Evolutionary conservation across 2,329 filamentous ascomycete species (phyloP).

Genomic region (Zasmidium cellare): DNA sequence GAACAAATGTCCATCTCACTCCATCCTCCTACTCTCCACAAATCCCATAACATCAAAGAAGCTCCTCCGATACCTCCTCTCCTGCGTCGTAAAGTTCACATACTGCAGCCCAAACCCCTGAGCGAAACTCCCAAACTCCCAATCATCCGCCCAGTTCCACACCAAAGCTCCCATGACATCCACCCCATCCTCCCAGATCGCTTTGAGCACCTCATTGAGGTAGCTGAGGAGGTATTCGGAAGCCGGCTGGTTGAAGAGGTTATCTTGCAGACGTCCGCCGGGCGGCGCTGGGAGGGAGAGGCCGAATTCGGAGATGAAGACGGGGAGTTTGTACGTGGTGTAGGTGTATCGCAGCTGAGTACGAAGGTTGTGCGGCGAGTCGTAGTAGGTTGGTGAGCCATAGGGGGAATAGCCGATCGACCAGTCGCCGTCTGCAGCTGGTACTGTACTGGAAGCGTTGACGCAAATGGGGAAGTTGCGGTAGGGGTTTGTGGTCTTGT

Average conservation of each 20-base stretch:
- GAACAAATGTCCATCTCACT: too few species aligned
- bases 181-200: constrained; percentile 33
- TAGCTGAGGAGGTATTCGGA: constrained; percentile 57
- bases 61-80: constrained; percentile 38
- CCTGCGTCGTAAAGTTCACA: constrained; percentile 39
- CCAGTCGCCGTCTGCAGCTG: constrained; percentile 34
- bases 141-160: constrained; percentile 29
- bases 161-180: constrained; percentile 35
- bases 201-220: constrained; percentile 34
- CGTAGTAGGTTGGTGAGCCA: constrained; percentile 53
- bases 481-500: constrained; percentile 28
- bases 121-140: constrained; percentile 51
- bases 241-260: constrained; percentile 54
- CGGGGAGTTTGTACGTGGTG: constrained; percentile 56
- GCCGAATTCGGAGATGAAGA: constrained; percentile 39
- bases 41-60: constrained; percentile 39
- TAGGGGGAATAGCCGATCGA: constrained; percentile 51
- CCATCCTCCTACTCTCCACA: constrained; percentile 22
- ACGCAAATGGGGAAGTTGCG: constrained; percentile 32
- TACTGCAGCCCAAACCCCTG: constrained; percentile 58
- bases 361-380: constrained; percentile 59
- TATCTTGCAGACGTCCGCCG: constrained; percentile 50
- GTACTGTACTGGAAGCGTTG: constrained; percentile 32
- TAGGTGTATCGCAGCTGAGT: constrained; percentile 58
- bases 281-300: constrained; percentile 43